Conservation (phyloP, 2,329 filamentous ascomycete genomes). For the Coniella lustricola region DNA sequence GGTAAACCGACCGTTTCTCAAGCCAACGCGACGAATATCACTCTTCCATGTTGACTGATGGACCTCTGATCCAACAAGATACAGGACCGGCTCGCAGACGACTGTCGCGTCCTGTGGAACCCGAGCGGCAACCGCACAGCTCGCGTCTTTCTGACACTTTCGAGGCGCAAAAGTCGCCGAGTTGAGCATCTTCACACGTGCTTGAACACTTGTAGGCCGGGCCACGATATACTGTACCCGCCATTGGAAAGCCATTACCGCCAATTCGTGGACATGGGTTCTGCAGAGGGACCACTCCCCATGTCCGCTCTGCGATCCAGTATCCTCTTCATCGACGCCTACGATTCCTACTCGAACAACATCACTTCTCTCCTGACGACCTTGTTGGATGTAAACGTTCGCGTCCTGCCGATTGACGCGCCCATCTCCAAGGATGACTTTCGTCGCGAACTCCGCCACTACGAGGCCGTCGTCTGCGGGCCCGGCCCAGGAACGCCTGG, state of each 20-base stretch:
- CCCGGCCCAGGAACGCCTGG: slow-evolving; percentile 82
- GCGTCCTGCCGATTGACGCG: slow-evolving; percentile 66
- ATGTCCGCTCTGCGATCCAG: slow-evolving; percentile 3
- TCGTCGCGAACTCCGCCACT: slow-evolving; percentile 47
- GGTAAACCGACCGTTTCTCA: too few species aligned
- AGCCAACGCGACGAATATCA: too few species aligned
- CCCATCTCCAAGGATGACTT: slow-evolving; percentile 40
- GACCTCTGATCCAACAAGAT: too few species aligned
- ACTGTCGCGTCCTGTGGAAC: not conserved
- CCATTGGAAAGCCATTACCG: not conserved
- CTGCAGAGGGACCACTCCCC: slow-evolving; percentile 3
- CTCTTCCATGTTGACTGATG: too few species aligned
- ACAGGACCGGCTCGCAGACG: not conserved
- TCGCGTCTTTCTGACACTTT: not conserved
- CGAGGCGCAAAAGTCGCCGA: not conserved
- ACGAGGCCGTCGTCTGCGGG: slow-evolving; percentile 82
- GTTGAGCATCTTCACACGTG: too few species aligned
- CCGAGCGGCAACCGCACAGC: not conserved
- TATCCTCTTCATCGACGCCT: slow-evolving; percentile 88
- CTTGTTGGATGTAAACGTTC: slow-evolving; percentile 59
- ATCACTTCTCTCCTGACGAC: slow-evolving; percentile 76
- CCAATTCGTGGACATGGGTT: slow-evolving; percentile 10
- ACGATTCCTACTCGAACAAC: slow-evolving; percentile 96
- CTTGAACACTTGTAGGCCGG: too few species aligned
- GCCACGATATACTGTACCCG: too few species aligned